These are phyloP conservation scores for Cucurbita pepo DNA, from an alignment of 306 rosid genomes.

Conservation along the genomic window DNA sequence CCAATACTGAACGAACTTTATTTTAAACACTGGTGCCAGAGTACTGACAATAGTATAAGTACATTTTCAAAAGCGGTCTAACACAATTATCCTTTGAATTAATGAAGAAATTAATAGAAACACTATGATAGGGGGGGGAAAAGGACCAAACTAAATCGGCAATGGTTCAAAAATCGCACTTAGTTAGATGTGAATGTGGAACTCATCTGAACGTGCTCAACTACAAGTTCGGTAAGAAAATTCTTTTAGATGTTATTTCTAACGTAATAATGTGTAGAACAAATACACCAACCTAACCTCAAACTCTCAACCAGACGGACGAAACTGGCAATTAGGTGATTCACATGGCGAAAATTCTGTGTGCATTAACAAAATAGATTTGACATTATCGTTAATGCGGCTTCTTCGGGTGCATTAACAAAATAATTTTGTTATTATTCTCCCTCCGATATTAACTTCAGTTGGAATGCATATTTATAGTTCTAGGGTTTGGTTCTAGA, in stretches of 20 bases:
- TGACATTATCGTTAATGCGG: not conserved
- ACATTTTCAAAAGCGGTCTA: not conserved
- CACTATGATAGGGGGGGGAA: not conserved
- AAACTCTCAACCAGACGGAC: not conserved
- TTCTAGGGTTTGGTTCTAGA: not conserved
- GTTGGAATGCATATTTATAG: not conserved
- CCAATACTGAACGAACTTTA: not conserved
- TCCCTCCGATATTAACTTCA: not conserved
- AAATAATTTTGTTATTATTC: not conserved
- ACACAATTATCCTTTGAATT: not conserved
- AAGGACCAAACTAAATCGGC: not conserved
- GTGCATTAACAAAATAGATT: not conserved
- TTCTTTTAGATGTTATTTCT: not conserved
- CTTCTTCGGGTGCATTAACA: not conserved
- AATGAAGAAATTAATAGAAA: not conserved
- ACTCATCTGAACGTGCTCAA: not conserved
- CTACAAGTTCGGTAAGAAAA: not conserved
- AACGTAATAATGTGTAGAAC: not conserved
- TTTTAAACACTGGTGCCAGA: not conserved
- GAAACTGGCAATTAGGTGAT: not conserved
- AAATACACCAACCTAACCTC: not conserved
- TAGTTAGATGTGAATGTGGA: not conserved
- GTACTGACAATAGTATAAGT: not conserved
- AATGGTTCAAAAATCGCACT: not conserved
- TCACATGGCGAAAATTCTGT: not conserved